Percentiles rank a stretch among this genome's conserved stretches.
phyloP scores from a whole-genome alignment of 371 early-diverging fungal species.

The Mortierella sp. region DNA sequence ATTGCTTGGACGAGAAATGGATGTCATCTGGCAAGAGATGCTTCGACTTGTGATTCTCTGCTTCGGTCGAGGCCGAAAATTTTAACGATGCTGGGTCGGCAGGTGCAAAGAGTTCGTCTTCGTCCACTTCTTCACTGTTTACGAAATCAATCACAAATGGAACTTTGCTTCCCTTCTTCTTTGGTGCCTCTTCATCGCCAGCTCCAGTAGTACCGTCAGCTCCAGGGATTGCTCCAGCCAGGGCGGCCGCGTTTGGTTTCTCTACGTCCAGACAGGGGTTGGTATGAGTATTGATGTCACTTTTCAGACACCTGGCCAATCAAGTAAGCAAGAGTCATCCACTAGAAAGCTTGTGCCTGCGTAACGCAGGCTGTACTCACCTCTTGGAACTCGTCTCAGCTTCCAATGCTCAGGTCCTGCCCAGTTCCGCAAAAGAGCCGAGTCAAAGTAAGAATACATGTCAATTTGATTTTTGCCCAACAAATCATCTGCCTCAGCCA shows the following conservation, averaged over 20 bases:
- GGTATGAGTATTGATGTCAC: not conserved
- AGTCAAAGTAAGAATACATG: constrained; percentile 91
- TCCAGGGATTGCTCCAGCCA: constrained; percentile 11
- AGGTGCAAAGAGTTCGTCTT: constrained; percentile 76
- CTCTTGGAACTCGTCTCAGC: constrained; percentile 61
- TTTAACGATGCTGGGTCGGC: constrained; percentile 61
- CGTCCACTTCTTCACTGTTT: constrained; percentile 61
- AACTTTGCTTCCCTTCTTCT: constrained; percentile 43
- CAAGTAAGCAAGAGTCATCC: not conserved
- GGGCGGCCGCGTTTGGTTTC: constrained; percentile 20
- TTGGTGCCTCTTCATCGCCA: constrained; percentile 47
- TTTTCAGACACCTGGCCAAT: not conserved
- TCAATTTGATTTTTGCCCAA: constrained; percentile 67
- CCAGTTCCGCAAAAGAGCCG: constrained; percentile 84
- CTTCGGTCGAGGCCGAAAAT: constrained; percentile 60
- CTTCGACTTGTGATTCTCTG: constrained; percentile 50
- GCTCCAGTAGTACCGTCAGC: constrained; percentile 12
- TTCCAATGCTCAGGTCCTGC: constrained; percentile 97
- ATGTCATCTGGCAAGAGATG: constrained; percentile 88
- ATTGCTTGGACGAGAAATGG: constrained; percentile 85
- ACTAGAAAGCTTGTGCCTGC: not conserved
- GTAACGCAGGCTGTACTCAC: constrained; percentile 25
- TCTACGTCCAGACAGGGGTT: constrained; percentile 13
- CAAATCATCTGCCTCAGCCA: constrained; percentile 58
- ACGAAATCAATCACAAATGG: constrained; percentile 69